phyloP scores from a whole-genome alignment of 2,329 filamentous ascomycete genomes.

The Neofusicoccum kwambonambiense region DNA sequence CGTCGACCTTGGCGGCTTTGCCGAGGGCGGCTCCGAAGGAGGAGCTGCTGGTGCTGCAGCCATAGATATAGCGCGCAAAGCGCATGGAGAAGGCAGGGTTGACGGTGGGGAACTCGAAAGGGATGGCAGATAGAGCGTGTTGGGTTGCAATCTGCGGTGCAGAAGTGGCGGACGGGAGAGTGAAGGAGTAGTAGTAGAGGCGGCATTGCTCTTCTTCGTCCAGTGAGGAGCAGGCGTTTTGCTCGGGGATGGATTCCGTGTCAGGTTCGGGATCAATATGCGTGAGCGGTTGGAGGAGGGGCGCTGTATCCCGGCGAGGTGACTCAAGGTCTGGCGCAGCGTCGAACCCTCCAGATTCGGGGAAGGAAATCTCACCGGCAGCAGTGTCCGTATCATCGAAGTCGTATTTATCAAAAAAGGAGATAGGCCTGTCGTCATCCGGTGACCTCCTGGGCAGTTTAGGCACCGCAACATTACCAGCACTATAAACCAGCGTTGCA shows the following conservation, averaged over 20 bases:
- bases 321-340: conserved; percentile 27
- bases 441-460: conserved; percentile 25
- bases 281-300: background rate
- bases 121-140: conserved; percentile 63
- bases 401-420: conserved; percentile 48
- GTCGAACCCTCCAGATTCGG: conserved; percentile 21
- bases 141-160: conserved; percentile 63
- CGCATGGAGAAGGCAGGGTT: conserved; percentile 57
- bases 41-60: conserved; percentile 60
- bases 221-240: background rate
- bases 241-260: background rate
- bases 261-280: background rate
- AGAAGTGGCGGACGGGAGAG: conserved; percentile 47
- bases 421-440: conserved; percentile 36
- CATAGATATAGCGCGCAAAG: conserved; percentile 62
- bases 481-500: conserved; percentile 62
- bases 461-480: conserved; percentile 61
- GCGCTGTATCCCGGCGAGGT: conserved; percentile 23
- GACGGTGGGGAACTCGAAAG: conserved; percentile 67
- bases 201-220: conserved; percentile 64
- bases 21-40: conserved; percentile 62
- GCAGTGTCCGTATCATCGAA: conserved; percentile 28
- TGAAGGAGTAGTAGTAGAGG: conserved; percentile 68
- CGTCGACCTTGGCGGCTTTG: conserved; percentile 65
- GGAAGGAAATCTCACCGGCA: background rate